phyloP scores from a whole-genome alignment of 176 grass and related monocot genomes.

The Phragmites australis region DNA sequence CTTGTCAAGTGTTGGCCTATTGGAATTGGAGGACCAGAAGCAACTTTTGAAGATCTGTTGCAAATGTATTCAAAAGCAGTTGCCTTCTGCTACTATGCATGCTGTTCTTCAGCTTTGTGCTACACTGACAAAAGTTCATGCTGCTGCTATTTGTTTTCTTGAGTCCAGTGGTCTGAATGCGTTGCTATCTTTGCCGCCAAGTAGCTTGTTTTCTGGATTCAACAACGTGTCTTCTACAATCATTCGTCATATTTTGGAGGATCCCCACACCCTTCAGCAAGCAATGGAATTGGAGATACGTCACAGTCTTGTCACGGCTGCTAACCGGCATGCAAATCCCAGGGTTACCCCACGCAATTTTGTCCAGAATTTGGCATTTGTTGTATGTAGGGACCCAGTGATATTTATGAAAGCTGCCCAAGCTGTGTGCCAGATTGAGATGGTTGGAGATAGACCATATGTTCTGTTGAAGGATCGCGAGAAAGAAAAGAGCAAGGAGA shows the following conservation, averaged over 20 bases:
- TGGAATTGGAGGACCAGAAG: constrained; percentile 74
- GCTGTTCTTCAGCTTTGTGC: constrained; percentile 92
- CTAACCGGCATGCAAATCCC: constrained; percentile 82
- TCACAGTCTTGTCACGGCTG: constrained; percentile 75
- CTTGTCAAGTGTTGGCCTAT: constrained; percentile 47
- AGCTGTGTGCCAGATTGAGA: constrained; percentile 96
- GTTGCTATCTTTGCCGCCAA: constrained; percentile 71
- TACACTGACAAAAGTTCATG: constrained; percentile 84
- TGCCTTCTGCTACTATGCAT: constrained; percentile 85
- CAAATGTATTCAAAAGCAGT: constrained; percentile 75
- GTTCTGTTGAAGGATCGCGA: constrained; percentile 88
- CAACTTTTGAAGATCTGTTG: constrained; percentile 88
- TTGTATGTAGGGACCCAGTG: constrained; percentile 80
- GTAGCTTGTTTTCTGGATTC: constrained; percentile 95
- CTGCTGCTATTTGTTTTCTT: constrained; percentile 75
- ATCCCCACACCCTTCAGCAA: constrained; percentile 96
- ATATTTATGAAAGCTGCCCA: constrained; percentile 95
- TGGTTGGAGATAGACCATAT: constrained; percentile 91
- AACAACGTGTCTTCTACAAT: constrained; percentile 88
- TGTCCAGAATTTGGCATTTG: constrained; percentile 84
- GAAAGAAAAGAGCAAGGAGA: constrained; percentile 85
- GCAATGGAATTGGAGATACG: constrained; percentile 99
- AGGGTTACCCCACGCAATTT: constrained; percentile 84
- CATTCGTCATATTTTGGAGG: constrained; percentile 96
- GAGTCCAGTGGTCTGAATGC: constrained; percentile 77